Conservation (phyloP, 2,329 filamentous ascomycete species). For the Fusarium pseudonygamai region DNA sequence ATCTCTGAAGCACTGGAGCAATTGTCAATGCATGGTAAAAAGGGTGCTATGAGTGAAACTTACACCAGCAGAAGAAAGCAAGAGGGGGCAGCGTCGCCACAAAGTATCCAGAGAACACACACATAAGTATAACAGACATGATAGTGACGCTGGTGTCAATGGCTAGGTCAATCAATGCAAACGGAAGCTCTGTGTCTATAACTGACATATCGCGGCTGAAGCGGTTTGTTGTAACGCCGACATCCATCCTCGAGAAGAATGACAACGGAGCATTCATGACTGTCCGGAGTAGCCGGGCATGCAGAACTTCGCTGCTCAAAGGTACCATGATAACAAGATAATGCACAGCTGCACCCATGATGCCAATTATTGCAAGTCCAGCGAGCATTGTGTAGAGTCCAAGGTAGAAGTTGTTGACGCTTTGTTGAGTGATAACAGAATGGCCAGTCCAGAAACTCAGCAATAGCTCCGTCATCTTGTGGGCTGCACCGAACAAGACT, state of each 20-base stretch:
- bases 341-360: neutral
- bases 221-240: constrained; percentile 49
- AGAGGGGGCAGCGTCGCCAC: constrained; percentile 2
- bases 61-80: constrained; percentile 13
- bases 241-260: constrained; percentile 51
- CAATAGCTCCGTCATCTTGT: constrained; percentile 26
- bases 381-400: constrained; percentile 24
- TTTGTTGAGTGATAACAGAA: constrained; percentile 1
- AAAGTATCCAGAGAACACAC: constrained; percentile 25
- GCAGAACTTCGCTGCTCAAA: constrained; percentile 12
- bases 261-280: constrained; percentile 45
- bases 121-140: constrained; percentile 21
- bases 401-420: constrained; percentile 22
- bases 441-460: constrained; percentile 26
- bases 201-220: constrained; percentile 53
- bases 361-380: constrained; percentile 2
- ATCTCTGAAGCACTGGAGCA: neutral
- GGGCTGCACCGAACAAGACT: constrained; percentile 7
- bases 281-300: constrained; percentile 13
- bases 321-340: constrained; percentile 9
- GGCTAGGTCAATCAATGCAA: constrained; percentile 39
- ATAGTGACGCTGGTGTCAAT: constrained; percentile 2
- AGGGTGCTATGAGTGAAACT: neutral
- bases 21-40: neutral
- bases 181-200: constrained; percentile 48